Base-by-base conservation (phyloP, 495 filamentous ascomycete species). In the Clohesyomyces aquaticus region DNA sequence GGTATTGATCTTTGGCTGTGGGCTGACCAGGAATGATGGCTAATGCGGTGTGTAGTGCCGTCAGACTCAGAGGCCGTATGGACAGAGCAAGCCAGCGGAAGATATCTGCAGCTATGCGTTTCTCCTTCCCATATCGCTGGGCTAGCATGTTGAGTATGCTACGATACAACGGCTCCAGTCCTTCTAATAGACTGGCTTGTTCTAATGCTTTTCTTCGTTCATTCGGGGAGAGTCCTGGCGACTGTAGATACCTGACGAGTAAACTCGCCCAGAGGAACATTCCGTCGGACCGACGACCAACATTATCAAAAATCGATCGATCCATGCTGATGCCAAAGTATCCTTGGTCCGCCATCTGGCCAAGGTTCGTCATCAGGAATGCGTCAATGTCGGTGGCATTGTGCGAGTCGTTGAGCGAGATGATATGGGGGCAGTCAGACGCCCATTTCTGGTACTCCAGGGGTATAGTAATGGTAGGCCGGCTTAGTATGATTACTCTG, bases 201-300 rank as follows among this genome's bases (percentile, higher is more conserved):
- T 59, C 29, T 16, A 68, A 27, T 14, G 55, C 26, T 18, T 9
- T 22, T 26, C 55, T n/a, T 25, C 65, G 53, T 46, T 68, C 65
- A 16, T 59, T 23, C 2, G 65, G 59, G 12, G 65, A 55, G 19
- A 68, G 38, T n/a, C 25, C 42, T 1, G 65, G 59, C 1, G 65
- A 68, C 25, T 55, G 53, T 23, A 68, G 27, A 49, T 59, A 63
- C 22, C 63, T 58, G 2, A 59, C 9, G 16, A 68, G 60, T 3
- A 68, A 32, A n/a, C 25, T 55, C 1, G 65, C 65, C 65, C 65
- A 68, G 23, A 68, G 49, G 42, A 68, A 68, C 11, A 59, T 29
- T 9, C 65, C 65, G 12, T 68, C 49, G 12, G 65, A 54, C 43
- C 59, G 53, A 23, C 41, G 22, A 18, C 59, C 54, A 16, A 60